phyloP scores from a whole-genome alignment of 2,329 filamentous ascomycete species.

The Onygenales sp. region DNA sequence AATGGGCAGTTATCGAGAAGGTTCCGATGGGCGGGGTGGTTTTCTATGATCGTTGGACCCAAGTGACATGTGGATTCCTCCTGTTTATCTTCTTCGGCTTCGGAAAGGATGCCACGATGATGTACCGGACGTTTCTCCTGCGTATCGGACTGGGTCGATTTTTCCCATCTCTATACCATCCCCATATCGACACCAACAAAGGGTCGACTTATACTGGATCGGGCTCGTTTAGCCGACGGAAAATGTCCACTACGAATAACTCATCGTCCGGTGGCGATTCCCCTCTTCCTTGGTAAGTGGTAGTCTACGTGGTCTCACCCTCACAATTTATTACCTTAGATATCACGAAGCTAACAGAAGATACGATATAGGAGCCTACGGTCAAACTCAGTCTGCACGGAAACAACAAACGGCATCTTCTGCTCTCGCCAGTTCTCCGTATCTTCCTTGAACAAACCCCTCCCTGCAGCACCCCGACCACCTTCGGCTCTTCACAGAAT shows the following conservation, averaged over 20 bases:
- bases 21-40: conserved; percentile 37
- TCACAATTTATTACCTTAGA: not conserved
- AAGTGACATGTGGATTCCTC: conserved; percentile 44
- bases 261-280: conserved; percentile 6
- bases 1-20: conserved; percentile 42
- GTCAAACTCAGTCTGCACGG: conserved; percentile 3
- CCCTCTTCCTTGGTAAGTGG: not conserved
- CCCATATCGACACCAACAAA: conserved; percentile 9
- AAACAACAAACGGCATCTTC: conserved; percentile 2
- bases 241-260: conserved; percentile 16
- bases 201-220: conserved; percentile 12
- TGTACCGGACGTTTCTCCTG: conserved; percentile 41
- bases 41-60: conserved; percentile 49
- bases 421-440: not conserved
- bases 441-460: conserved; percentile 1
- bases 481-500: not conserved
- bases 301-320: not conserved
- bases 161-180: conserved; percentile 19
- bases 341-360: not conserved
- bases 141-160: conserved; percentile 31
- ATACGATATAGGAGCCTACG: not conserved
- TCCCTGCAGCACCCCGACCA: not conserved
- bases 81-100: conserved; percentile 58
- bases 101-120: conserved; percentile 49
- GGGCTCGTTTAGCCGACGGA: conserved; percentile 16